These are phyloP conservation scores for Stachybotrys elegans DNA, from an alignment of 2,329 filamentous ascomycete species.

Conservation along the genomic window DNA sequence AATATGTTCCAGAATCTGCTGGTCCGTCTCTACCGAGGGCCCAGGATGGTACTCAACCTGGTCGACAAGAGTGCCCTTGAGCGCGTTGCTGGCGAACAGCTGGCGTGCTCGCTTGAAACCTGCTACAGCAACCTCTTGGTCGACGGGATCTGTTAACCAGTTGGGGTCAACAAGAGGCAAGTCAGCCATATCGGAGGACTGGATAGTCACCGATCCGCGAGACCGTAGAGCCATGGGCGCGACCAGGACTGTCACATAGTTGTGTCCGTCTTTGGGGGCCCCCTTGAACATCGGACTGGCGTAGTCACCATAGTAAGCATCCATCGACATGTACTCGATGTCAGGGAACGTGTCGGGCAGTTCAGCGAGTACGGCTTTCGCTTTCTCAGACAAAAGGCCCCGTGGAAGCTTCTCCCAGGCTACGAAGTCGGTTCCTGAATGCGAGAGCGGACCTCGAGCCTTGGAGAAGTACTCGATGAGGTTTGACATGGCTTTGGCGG, in stretches of 20 bases:
- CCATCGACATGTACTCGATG: not conserved
- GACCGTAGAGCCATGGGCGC: not conserved
- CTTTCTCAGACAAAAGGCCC: not conserved
- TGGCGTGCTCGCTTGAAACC: not conserved
- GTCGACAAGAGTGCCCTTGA: not conserved
- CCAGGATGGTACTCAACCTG: not conserved
- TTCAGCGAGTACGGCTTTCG: not conserved
- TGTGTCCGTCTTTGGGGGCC: not conserved
- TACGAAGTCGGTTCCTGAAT: conserved; percentile 1
- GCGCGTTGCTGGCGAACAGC: not conserved
- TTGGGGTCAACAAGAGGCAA: not conserved
- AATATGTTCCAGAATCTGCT: not conserved
- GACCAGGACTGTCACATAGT: not conserved
- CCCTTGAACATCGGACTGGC: not conserved
- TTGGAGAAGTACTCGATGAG: conserved; percentile 3
- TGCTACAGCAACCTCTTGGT: not conserved
- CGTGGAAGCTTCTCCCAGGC: conserved; percentile 24
- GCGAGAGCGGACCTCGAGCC: not conserved
- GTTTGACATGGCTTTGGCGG: conserved; percentile 1
- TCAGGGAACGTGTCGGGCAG: not conserved
- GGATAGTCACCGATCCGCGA: not conserved
- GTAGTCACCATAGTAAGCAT: not conserved
- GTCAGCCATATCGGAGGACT: not conserved
- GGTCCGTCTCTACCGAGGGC: not conserved
- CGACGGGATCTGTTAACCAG: not conserved